Conservation (phyloP, 495 filamentous ascomycete genomes). For the Penicillium argentinense region DNA sequence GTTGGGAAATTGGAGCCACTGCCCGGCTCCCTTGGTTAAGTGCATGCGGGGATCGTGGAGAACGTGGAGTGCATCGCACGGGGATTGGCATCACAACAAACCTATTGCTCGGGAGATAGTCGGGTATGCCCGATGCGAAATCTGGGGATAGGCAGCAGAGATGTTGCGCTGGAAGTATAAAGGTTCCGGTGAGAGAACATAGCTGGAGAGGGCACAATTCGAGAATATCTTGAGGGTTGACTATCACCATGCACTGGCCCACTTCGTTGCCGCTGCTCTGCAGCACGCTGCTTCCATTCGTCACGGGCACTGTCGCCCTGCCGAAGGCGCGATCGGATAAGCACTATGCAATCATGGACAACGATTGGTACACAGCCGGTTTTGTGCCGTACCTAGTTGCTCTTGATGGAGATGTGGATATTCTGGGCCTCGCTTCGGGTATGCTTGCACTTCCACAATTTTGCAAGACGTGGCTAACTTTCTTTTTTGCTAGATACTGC, state of each 20-base stretch:
- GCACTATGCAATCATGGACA: slow-evolving; percentile 33
- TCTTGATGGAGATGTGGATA: slow-evolving; percentile 26
- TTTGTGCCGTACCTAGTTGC: slow-evolving; percentile 35
- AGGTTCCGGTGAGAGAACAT: slow-evolving; percentile 10
- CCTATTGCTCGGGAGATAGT: slow-evolving; percentile 4
- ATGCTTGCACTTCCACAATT: no score
- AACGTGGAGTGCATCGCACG: slow-evolving; percentile 6
- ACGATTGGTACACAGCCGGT: slow-evolving; percentile 34
- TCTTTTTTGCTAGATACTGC: slow-evolving; percentile 23
- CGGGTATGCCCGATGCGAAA: slow-evolving; percentile 8
- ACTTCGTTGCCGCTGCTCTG: slow-evolving; percentile 16
- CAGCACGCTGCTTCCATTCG: slow-evolving; percentile 14
- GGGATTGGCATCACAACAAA: slow-evolving; percentile 12
- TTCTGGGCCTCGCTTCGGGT: slow-evolving; percentile 30
- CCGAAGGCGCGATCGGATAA: slow-evolving; percentile 13
- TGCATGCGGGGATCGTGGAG: slow-evolving; percentile 18
- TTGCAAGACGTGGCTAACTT: neutral
- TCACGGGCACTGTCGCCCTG: slow-evolving; percentile 8
- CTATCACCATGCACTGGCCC: slow-evolving; percentile 14
- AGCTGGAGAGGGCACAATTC: neutral
- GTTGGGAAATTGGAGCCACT: slow-evolving; percentile 21
- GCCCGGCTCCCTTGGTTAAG: slow-evolving; percentile 9
- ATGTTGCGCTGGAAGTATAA: slow-evolving; percentile 11
- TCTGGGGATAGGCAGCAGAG: slow-evolving; percentile 4
- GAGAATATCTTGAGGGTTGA: neutral